phyloP scores from a whole-genome alignment of 2,329 filamentous ascomycete species.

The Colletotrichum cordylinicola region DNA sequence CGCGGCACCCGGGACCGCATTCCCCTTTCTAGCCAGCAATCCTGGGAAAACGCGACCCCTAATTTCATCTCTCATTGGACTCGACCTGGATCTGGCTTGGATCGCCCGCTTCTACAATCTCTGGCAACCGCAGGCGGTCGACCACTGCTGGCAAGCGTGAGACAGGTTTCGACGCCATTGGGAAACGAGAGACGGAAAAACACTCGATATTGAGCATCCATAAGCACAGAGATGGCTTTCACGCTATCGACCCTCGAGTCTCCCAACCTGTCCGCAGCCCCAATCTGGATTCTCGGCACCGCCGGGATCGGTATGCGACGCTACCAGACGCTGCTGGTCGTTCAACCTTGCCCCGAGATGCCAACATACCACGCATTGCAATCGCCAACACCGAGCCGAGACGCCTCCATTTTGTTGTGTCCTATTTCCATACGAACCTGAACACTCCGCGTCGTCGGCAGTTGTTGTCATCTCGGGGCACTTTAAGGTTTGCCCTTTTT shows the following conservation, averaged over 20 bases:
- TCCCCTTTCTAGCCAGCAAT: neutral
- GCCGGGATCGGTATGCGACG: neutral
- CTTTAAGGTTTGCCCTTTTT: neutral
- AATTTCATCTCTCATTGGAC: neutral
- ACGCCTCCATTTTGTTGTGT: neutral
- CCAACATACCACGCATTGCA: neutral
- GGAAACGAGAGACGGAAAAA: neutral
- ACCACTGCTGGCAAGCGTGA: neutral
- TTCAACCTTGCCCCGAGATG: neutral
- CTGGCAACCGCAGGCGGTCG: neutral
- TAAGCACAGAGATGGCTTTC: neutral
- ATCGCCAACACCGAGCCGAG: neutral
- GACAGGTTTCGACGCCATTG: constrained; percentile 9
- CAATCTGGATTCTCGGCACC: neutral
- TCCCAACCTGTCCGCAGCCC: neutral
- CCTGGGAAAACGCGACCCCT: neutral
- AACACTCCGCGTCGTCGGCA: neutral
- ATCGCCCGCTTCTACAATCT: neutral
- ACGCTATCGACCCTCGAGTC: neutral
- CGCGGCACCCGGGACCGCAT: neutral
- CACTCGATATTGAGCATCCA: neutral
- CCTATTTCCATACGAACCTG: neutral
- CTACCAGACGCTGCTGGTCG: neutral
- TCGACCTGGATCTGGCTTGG: neutral
- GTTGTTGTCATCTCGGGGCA: neutral